Percentiles rank a stretch among this genome's conserved stretches.
These are phyloP conservation scores for Tuber magnatum DNA, from an alignment of 495 filamentous ascomycete species.

Conservation along the genomic window DNA sequence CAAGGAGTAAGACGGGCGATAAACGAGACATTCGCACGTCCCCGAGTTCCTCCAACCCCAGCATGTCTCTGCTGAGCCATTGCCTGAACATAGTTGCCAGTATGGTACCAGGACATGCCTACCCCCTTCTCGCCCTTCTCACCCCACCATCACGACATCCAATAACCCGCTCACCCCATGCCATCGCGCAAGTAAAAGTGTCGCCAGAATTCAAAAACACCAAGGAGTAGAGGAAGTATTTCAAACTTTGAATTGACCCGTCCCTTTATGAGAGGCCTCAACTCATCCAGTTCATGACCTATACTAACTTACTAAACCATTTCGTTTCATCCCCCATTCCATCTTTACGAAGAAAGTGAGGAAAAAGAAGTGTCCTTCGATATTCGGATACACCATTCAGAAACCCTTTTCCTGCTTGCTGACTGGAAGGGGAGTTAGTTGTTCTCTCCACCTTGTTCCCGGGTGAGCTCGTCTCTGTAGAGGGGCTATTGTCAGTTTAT, in stretches of 20 bases:
- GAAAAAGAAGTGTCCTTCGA: not conserved
- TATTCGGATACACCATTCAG: not conserved
- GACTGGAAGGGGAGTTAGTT: slow-evolving; percentile 49
- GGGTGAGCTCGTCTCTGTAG: slow-evolving; percentile 60
- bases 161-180: not conserved
- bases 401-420: not conserved
- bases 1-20: not conserved
- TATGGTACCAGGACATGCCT: not conserved
- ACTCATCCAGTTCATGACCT: not conserved
- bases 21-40: not conserved
- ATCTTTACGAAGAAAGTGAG: not conserved
- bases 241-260: not conserved
- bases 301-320: not conserved
- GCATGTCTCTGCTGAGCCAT: not conserved
- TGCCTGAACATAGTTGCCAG: not conserved
- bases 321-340: not conserved
- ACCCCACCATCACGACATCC: not conserved
- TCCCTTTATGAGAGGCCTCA: not conserved
- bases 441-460: slow-evolving; percentile 62
- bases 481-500: slow-evolving; percentile 12
- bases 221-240: not conserved
- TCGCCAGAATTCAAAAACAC: not conserved
- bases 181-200: not conserved
- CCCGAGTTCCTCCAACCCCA: not conserved
- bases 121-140: not conserved